Evolutionary conservation across 2,329 filamentous ascomycete genomes (phyloP).

Genomic region (Pyrenophora teres): DNA sequence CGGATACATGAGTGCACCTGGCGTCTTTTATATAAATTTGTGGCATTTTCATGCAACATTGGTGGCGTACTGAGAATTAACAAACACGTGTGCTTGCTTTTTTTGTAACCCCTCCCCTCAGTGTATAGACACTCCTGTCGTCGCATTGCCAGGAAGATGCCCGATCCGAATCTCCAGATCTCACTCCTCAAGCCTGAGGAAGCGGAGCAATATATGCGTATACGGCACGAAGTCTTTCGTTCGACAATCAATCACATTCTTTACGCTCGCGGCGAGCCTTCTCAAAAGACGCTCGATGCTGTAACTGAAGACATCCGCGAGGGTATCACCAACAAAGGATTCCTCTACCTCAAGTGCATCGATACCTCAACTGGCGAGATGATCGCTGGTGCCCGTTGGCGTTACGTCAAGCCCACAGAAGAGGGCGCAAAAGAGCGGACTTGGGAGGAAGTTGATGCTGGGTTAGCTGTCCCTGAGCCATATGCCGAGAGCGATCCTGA

Average conservation of each 20-base stretch:
- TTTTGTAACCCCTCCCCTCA: neutral
- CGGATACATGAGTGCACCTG: neutral
- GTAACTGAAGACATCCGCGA: conserved; percentile 29
- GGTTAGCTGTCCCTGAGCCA: conserved; percentile 25
- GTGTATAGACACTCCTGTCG: too few relatives aligned
- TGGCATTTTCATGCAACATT: neutral
- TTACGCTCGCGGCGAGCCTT: conserved; percentile 37
- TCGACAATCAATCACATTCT: conserved; percentile 42
- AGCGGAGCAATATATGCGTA: conserved; percentile 36
- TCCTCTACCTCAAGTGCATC: conserved; percentile 37
- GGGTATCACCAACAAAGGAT: conserved; percentile 30
- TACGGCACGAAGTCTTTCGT: conserved; percentile 40
- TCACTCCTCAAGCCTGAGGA: conserved; percentile 35
- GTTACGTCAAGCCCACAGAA: conserved; percentile 25
- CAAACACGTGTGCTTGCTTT: neutral
- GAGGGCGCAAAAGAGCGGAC: conserved; percentile 24
- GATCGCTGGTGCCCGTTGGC: conserved; percentile 40
- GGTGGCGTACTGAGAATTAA: neutral
- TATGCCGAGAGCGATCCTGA: conserved; percentile 37
- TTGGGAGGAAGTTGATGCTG: conserved; percentile 36
- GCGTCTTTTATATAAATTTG: neutral
- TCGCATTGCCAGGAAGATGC: conserved; percentile 14
- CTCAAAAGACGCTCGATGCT: conserved; percentile 27
- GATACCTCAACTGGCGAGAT: conserved; percentile 33
- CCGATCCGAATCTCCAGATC: conserved; percentile 31